Evolutionary conservation across 305 asterid genomes (phyloP).

Genomic region (Salvia sclarea): DNA sequence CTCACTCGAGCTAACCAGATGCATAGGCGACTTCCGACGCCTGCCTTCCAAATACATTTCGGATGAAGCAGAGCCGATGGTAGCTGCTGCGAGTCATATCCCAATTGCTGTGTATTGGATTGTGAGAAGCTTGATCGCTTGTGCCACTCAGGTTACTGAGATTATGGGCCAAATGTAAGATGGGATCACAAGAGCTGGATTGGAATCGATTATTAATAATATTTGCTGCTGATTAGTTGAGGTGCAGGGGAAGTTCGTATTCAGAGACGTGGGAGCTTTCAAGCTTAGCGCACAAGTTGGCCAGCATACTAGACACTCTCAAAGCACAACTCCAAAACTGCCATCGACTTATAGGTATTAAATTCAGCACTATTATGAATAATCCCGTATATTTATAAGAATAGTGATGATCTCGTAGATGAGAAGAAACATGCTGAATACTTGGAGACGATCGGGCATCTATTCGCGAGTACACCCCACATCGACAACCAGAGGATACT

Average conservation of each 20-base stretch:
- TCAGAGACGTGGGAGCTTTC: conserved; percentile 82
- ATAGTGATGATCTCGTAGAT: conserved; percentile 39
- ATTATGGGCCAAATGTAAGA: conserved; percentile 60
- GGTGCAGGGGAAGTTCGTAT: conserved; percentile 49
- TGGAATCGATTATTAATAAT: not conserved
- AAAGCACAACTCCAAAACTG: conserved; percentile 53
- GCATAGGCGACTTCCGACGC: conserved; percentile 52
- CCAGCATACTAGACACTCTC: conserved; percentile 60
- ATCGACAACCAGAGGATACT: conserved; percentile 66
- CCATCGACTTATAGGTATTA: conserved; percentile 56
- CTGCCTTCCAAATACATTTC: conserved; percentile 65
- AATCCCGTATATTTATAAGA: no score
- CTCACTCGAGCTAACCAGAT: conserved; percentile 58
- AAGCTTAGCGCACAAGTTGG: conserved; percentile 57
- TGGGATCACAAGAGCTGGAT: not conserved
- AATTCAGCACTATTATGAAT: not conserved
- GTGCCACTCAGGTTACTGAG: conserved; percentile 61
- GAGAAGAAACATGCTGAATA: conserved; percentile 59
- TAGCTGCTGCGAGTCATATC: conserved; percentile 44
- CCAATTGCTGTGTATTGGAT: conserved; percentile 83
- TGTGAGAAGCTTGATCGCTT: conserved; percentile 66
- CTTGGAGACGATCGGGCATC: conserved; percentile 51
- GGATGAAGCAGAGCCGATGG: conserved; percentile 55
- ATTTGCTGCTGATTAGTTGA: not conserved
- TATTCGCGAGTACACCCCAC: conserved; percentile 59